Evolutionary conservation across 768 basidiomycete genomes (phyloP).

Genomic region (Myochromella boudieri): DNA sequence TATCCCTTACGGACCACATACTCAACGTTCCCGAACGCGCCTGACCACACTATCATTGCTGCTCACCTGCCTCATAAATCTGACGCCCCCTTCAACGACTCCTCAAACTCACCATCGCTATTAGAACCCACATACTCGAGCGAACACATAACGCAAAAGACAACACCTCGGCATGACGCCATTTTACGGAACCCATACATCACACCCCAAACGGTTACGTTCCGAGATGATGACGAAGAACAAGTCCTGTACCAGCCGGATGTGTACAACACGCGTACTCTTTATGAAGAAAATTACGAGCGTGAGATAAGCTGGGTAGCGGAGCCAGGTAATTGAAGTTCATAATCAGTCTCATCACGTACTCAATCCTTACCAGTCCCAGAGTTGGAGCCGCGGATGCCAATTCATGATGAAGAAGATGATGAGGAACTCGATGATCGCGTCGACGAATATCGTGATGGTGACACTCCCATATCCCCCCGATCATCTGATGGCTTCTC

Average conservation of each 20-base stretch:
- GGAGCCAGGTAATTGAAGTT: constrained; percentile 56
- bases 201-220: constrained; percentile 65
- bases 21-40: constrained; percentile 41
- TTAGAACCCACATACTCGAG: constrained; percentile 50
- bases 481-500: constrained; percentile 50
- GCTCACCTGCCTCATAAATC: constrained; percentile 48
- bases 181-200: constrained; percentile 74
- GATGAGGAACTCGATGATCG: constrained; percentile 51
- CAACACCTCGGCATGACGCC: constrained; percentile 54
- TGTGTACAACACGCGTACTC: constrained; percentile 46
- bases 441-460: constrained; percentile 38
- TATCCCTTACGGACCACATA: constrained; percentile 41
- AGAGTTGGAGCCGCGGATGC: constrained; percentile 55
- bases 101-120: constrained; percentile 45
- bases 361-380: constrained; percentile 39
- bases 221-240: constrained; percentile 68
- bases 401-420: constrained; percentile 58
- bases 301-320: constrained; percentile 79
- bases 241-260: constrained; percentile 65
- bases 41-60: constrained; percentile 38
- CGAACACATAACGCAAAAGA: constrained; percentile 42
- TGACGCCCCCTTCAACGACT: constrained; percentile 49
- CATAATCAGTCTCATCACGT: constrained; percentile 2
- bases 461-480: constrained; percentile 52
- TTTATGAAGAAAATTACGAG: constrained; percentile 48